Evolutionary conservation across 139 green algal species (phyloP).

Genomic region (Closterium sp.): DNA sequence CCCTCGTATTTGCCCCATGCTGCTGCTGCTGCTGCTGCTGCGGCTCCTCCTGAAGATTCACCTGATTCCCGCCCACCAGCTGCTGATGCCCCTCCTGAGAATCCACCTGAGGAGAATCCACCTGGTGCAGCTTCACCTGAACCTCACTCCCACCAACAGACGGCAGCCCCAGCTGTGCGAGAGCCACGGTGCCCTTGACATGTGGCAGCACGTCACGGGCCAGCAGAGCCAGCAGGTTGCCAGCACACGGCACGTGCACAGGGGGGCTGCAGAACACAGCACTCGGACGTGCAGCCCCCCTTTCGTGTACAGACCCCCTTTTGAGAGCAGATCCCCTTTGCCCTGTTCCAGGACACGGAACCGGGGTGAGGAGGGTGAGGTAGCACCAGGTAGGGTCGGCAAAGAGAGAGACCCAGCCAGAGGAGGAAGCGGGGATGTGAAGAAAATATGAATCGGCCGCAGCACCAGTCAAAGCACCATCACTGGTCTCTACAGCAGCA

Average conservation of each 20-base stretch:
- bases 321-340: too few relatives aligned
- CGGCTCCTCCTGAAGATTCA: background rate
- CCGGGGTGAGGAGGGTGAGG: background rate
- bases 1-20: background rate
- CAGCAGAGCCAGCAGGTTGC: background rate
- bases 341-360: too few relatives aligned
- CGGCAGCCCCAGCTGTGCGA: background rate
- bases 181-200: background rate
- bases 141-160: background rate
- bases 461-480: background rate
- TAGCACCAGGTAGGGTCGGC: background rate
- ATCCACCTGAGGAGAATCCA: background rate
- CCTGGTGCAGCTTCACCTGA: background rate
- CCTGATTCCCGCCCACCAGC: too few relatives aligned
- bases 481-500: too few relatives aligned
- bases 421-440: background rate
- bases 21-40: background rate
- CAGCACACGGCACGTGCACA: background rate
- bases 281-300: too few relatives aligned
- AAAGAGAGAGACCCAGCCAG: background rate
- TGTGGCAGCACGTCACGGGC: background rate
- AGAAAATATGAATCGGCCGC: background rate
- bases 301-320: too few relatives aligned
- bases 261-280: background rate
- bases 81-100: background rate